Percentiles rank a stretch among this genome's conserved stretches.
Conservation (phyloP, 495 filamentous ascomycete species). For the Talaromyces thailandensis region DNA sequence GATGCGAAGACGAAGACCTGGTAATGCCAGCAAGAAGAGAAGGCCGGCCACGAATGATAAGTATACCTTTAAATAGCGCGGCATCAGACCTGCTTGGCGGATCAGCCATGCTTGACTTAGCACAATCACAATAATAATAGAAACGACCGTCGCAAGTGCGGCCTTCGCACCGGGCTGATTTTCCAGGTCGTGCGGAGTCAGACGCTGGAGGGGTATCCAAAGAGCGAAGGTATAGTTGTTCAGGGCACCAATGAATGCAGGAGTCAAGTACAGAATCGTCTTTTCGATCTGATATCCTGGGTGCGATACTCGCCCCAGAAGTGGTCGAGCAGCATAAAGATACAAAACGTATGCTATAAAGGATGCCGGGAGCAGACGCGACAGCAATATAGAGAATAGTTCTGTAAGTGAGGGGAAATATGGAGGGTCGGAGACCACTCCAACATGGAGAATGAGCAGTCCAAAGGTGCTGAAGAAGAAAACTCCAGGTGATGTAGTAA, state of each 20-base stretch:
- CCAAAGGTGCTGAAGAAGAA: slow-evolving; percentile 67
- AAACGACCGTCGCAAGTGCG: slow-evolving; percentile 59
- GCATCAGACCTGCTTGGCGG: slow-evolving; percentile 61
- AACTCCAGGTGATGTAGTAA: slow-evolving; percentile 56
- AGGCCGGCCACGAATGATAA: slow-evolving; percentile 46
- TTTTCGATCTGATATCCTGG: slow-evolving; percentile 55
- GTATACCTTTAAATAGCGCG: slow-evolving; percentile 67
- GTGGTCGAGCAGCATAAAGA: slow-evolving; percentile 49
- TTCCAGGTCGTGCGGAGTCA: slow-evolving; percentile 67
- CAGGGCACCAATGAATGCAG: slow-evolving; percentile 69
- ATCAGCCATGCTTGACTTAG: slow-evolving; percentile 67
- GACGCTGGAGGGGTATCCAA: slow-evolving; percentile 69
- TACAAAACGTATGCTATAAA: slow-evolving; percentile 70
- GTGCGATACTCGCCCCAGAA: slow-evolving; percentile 49
- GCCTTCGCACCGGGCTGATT: slow-evolving; percentile 68
- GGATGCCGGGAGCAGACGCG: slow-evolving; percentile 66
- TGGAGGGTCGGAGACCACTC: slow-evolving; percentile 70
- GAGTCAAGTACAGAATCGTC: slow-evolving; percentile 64
- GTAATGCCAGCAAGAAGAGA: slow-evolving; percentile 58
- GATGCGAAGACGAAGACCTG: slow-evolving; percentile 78
- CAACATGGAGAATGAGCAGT: slow-evolving; percentile 70
- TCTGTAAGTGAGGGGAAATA: slow-evolving; percentile 40
- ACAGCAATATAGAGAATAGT: slow-evolving; percentile 61
- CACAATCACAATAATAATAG: slow-evolving; percentile 48
- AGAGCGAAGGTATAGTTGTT: slow-evolving; percentile 76